Evolutionary conservation across 2,329 filamentous ascomycete species (phyloP), one percentile per base, ranked within the genome.

Genomic region (Hawksworthiomyces lignivorus): DNA sequence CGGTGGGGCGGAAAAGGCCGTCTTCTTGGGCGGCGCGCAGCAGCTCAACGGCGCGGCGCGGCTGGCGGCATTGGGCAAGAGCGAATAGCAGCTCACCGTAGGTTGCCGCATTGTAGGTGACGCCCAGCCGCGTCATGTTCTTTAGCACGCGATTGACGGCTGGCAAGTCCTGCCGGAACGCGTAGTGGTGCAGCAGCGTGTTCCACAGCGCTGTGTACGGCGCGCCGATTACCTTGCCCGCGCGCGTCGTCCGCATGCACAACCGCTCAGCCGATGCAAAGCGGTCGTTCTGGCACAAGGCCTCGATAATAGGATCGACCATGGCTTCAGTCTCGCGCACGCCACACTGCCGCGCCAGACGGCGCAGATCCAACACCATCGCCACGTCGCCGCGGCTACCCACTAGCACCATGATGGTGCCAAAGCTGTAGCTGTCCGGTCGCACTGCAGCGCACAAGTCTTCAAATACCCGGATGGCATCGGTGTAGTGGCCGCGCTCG

Each of bases 331-430:
- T 72, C 14, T 77, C 67, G 14, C 60, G 51, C 19, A 85, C 56
- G 0, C 62, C 55, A 3, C 65, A 56, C n/a, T 71, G 55, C 45
- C 31, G 36, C 12, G 84, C 82, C 43, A 76, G 67, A 22, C 71
- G 68, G 50, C 84, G 78, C 14, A 94, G 61, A 18, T 80, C 69
- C 19, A 82, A 66, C 2, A 84, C 79, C 39, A 75, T 74, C 18
- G 82, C 75, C 2, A 89, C 62, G 56, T 96, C 88, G 18, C 89
- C 88, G 50, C 77, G 73, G 12, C 69, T 70, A 14, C 81, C 80
- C 38, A 77, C 77, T 53, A 94, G 69, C 19, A 77, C 72, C 75
- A 95, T 84, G 48, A 94, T 63, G 5, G 81, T 83, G 4, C 75
- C 77, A 52, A 87, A 87, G 1, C 81, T 84, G 52, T 76, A 71